Percentiles rank a stretch among this genome's conserved stretches.
Conservation (phyloP, 305 asterid species). For the Fraxinus dipetala region DNA sequence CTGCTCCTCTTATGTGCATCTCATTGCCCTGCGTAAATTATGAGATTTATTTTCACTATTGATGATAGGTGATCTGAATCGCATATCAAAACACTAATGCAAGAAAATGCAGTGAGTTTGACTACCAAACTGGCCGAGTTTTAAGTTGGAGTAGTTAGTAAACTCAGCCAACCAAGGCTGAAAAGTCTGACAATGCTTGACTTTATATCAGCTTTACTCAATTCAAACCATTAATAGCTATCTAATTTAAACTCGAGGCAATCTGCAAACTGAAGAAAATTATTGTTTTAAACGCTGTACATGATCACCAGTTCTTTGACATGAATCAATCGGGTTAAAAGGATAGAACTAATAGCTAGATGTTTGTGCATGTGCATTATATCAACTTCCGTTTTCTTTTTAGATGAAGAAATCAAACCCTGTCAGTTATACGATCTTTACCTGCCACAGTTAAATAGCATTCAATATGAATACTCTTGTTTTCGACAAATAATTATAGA, state of each 20-base stretch:
- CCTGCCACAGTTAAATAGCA: background rate
- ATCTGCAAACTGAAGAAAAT: background rate
- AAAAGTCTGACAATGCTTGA: background rate
- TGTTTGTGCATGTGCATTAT: background rate
- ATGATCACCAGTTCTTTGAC: background rate
- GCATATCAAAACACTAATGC: background rate
- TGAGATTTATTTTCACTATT: background rate
- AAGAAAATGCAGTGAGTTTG: background rate
- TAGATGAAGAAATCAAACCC: background rate
- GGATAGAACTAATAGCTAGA: background rate
- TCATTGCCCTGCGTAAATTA: constrained; percentile 65
- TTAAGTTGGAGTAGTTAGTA: background rate
- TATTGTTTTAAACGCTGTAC: background rate
- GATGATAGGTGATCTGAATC: background rate
- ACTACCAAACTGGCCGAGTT: background rate
- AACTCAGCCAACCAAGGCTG: background rate
- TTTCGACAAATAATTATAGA: background rate
- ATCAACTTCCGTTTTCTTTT: background rate
- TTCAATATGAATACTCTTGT: background rate
- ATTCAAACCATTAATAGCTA: background rate
- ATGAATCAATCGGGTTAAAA: background rate
- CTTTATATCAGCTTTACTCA: background rate
- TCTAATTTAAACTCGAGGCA: background rate
- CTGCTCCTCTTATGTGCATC: constrained; percentile 82
- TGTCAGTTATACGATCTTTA: background rate